Evolutionary conservation across 257 asterid genomes (phyloP).

Genomic region (Lithospermum erythrorhizon): DNA sequence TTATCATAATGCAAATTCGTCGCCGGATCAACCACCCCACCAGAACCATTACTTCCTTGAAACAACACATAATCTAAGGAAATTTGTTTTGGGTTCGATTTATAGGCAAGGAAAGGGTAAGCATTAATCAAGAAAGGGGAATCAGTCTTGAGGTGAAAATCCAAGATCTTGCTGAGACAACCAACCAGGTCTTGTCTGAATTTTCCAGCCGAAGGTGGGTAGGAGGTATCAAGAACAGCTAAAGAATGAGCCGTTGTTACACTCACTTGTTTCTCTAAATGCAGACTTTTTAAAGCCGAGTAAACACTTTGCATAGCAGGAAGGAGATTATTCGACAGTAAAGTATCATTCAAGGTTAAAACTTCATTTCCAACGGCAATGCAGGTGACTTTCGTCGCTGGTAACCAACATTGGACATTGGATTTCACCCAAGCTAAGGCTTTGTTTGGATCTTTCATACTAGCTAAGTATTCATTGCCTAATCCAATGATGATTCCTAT

Average conservation of each 20-base stretch:
- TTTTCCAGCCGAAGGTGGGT: slow-evolving; percentile 73
- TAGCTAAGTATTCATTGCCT: slow-evolving; percentile 46
- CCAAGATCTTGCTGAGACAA: slow-evolving; percentile 35
- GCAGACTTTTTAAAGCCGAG: slow-evolving; percentile 43
- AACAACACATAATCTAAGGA: slow-evolving; percentile 53
- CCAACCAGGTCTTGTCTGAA: slow-evolving; percentile 46
- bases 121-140: slow-evolving; percentile 68
- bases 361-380: slow-evolving; percentile 84
- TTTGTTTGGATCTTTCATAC: slow-evolving; percentile 41
- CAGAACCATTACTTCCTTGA: slow-evolving; percentile 29
- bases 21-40: slow-evolving; percentile 26
- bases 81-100: slow-evolving; percentile 49
- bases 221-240: slow-evolving; percentile 53
- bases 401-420: slow-evolving; percentile 51
- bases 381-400: slow-evolving; percentile 56
- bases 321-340: slow-evolving; percentile 40
- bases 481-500: slow-evolving; percentile 65
- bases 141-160: slow-evolving; percentile 50
- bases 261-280: slow-evolving; percentile 40
- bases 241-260: slow-evolving; percentile 81
- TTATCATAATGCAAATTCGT: slow-evolving; percentile 58
- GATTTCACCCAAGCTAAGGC: slow-evolving; percentile 57
- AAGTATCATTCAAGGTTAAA: slow-evolving; percentile 49
- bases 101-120: slow-evolving; percentile 80
- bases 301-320: slow-evolving; percentile 73